Percentiles rank a stretch among this genome's conserved stretches.
phyloP scores from a whole-genome alignment of 352 stramenopile species.

The Phytopythium mirpurense region DNA sequence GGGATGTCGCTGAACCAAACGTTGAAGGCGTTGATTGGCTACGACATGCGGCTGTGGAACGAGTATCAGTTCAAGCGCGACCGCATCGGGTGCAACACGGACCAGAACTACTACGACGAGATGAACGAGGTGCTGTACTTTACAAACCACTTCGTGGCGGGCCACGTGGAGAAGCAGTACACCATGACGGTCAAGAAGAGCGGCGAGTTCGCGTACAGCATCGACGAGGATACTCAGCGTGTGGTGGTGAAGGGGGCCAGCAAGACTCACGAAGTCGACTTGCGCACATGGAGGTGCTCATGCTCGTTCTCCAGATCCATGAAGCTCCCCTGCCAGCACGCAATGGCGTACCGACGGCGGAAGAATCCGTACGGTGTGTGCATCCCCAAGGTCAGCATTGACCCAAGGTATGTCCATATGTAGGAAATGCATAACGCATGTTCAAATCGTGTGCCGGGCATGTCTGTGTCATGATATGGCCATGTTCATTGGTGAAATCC shows the following conservation, averaged over 20 bases:
- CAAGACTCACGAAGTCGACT: background rate
- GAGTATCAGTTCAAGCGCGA: background rate
- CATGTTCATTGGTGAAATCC: background rate
- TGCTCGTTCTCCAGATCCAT: constrained; percentile 14
- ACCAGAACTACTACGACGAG: constrained; percentile 17
- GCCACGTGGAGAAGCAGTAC: constrained; percentile 15
- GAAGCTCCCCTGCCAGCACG: constrained; percentile 14
- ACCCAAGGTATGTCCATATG: background rate
- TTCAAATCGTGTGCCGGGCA: background rate
- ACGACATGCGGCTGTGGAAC: constrained; percentile 1
- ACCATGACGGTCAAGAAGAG: constrained; percentile 3
- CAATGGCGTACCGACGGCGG: constrained; percentile 14
- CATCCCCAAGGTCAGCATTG: constrained; percentile 10
- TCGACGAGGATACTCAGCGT: background rate
- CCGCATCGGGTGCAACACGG: background rate
- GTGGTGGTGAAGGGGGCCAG: background rate
- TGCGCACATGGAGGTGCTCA: constrained; percentile 7
- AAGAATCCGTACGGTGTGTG: background rate
- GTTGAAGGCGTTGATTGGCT: constrained; percentile 7
- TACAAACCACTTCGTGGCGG: constrained; percentile 16
- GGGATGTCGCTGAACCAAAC: constrained; percentile 7
- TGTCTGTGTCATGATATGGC: background rate
- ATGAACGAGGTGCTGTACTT: constrained; percentile 11
- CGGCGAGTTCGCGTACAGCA: constrained; percentile 6
- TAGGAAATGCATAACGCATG: background rate